A percentile compares a stretch with the other conserved stretches of the same genome.
These are phyloP conservation scores for Tolypocladium ovalisporum DNA, from an alignment of 2,329 filamentous ascomycete species.

Conservation along the genomic window DNA sequence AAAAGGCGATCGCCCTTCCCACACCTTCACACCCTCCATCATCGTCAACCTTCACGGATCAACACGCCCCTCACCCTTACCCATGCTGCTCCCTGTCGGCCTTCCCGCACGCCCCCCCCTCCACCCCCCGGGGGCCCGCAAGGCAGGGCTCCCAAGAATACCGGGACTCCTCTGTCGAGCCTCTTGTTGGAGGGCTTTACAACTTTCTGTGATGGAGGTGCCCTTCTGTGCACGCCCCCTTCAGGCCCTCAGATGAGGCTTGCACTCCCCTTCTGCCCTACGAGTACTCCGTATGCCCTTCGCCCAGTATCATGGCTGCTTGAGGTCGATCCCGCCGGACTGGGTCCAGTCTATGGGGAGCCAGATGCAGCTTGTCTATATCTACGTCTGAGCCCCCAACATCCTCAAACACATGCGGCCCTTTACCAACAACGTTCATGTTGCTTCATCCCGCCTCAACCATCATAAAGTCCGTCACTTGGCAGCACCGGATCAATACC, in stretches of 20 bases:
- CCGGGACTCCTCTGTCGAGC: constrained; percentile 5
- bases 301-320: constrained; percentile 3
- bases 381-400: constrained; percentile 9
- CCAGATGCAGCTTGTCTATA: constrained; percentile 5
- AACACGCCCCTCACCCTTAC: background rate
- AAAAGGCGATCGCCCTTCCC: background rate
- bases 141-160: constrained; percentile 6
- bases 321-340: constrained; percentile 5
- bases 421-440: background rate
- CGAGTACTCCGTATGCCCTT: constrained; percentile 1
- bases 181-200: background rate
- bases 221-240: background rate
- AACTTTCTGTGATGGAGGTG: background rate
- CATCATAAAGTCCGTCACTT: background rate
- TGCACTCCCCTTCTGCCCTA: constrained; percentile 6
- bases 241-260: constrained; percentile 9
- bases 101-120: background rate
- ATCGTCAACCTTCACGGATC: background rate
- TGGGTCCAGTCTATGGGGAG: constrained; percentile 2
- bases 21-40: background rate
- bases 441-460: background rate
- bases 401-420: background rate
- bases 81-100: background rate
- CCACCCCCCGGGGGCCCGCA: background rate
- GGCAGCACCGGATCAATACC: background rate